A percentile compares a stretch with the other conserved stretches of the same genome.
phyloP scores from a whole-genome alignment of 805 yeast genomes.

The Kluyveromyces aestuarii region DNA sequence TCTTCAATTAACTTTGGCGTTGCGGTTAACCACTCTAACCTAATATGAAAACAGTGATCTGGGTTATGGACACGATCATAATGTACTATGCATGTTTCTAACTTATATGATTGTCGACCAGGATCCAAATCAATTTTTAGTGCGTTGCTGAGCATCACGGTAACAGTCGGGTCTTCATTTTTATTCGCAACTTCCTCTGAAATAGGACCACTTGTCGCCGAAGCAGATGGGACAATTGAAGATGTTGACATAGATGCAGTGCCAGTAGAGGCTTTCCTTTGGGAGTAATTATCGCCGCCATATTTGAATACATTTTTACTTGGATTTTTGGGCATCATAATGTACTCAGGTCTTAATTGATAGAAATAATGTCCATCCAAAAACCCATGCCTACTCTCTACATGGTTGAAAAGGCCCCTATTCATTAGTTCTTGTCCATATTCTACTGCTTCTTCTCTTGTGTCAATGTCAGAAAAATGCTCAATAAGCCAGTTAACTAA shows the following conservation, averaged over 20 bases:
- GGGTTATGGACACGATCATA: slow-evolving; percentile 91
- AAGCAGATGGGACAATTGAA: slow-evolving; percentile 4
- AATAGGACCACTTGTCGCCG: slow-evolving; percentile 7
- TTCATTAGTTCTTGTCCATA: slow-evolving; percentile 77
- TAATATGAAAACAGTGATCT: slow-evolving; percentile 84
- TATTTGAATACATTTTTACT: slow-evolving; percentile 4
- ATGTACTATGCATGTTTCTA: slow-evolving; percentile 74
- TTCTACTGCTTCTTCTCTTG: slow-evolving; percentile 72
- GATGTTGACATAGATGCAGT: slow-evolving; percentile 6
- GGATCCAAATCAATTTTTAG: slow-evolving; percentile 73
- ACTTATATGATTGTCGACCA: slow-evolving; percentile 55
- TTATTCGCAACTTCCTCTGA: slow-evolving; percentile 8
- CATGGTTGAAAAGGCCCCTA: slow-evolving; percentile 67
- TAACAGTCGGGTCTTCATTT: slow-evolving; percentile 7
- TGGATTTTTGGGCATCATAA: slow-evolving; percentile 14
- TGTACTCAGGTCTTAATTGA: slow-evolving; percentile 50
- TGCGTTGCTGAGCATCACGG: slow-evolving; percentile 55
- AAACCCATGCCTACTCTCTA: slow-evolving; percentile 72
- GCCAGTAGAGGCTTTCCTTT: slow-evolving; percentile 2
- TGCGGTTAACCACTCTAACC: slow-evolving; percentile 88
- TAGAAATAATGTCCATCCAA: slow-evolving; percentile 92
- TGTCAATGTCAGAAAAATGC: slow-evolving; percentile 67
- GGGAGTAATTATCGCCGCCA: slow-evolving; percentile 3
- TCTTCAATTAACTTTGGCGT: slow-evolving; percentile 83
- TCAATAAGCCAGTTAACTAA: slow-evolving; percentile 79